Conservation (phyloP, 352 stramenopile genomes). For the Globisporangium spiculum region DNA sequence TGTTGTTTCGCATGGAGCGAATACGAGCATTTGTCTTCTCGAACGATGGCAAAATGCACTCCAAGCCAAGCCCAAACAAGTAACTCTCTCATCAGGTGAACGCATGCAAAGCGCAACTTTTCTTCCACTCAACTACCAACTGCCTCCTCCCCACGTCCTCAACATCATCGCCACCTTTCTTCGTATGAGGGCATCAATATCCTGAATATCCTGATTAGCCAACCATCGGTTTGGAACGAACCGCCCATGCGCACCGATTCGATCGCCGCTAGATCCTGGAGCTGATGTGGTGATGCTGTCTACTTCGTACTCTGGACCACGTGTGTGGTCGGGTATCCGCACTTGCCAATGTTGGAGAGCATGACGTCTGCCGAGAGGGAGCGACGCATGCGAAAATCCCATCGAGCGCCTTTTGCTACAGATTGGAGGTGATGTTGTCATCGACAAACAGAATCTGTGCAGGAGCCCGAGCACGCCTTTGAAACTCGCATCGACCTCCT, state of each 20-base stretch:
- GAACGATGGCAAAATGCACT: no score
- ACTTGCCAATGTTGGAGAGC: conserved; percentile 8
- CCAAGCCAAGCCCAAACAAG: no score
- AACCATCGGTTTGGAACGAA: not conserved
- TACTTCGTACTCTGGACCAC: not conserved
- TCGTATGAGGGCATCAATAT: no score
- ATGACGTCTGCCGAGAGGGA: not conserved
- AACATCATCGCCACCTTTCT: no score
- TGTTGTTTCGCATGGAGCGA: no score
- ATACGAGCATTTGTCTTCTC: no score
- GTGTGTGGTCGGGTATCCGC: not conserved
- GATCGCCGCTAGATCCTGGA: not conserved
- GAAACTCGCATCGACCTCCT: conserved; percentile 3
- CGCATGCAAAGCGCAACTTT: no score
- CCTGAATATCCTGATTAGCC: no score
- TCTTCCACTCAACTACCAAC: no score
- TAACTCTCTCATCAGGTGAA: no score
- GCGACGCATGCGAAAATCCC: not conserved
- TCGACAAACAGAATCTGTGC: not conserved
- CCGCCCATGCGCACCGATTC: not conserved
- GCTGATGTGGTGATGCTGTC: not conserved
- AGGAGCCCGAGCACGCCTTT: not conserved
- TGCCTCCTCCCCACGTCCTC: no score
- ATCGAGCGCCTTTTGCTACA: not conserved
- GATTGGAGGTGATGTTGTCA: not conserved